These are phyloP conservation scores for Penicillium verhagenii DNA, from an alignment of 495 filamentous ascomycete species.

Conservation along the genomic window DNA sequence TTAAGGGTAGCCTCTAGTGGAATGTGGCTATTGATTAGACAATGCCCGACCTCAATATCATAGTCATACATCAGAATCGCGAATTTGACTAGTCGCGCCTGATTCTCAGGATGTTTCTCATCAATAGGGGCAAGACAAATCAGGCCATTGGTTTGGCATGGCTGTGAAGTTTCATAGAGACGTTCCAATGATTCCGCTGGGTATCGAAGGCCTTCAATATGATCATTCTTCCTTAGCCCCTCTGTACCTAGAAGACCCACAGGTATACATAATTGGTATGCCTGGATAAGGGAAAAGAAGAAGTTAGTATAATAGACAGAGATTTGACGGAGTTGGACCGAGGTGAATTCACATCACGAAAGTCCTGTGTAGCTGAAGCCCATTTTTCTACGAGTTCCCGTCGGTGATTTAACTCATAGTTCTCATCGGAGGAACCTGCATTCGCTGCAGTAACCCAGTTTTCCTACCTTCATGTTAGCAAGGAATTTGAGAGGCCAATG, in stretches of 20 bases:
- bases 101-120: constrained; percentile 2
- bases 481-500: not conserved
- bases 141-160: not conserved
- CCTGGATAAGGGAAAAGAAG: not conserved
- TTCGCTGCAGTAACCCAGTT: constrained; percentile 5
- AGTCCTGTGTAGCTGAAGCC: constrained; percentile 6
- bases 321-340: not conserved
- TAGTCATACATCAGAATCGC: constrained; percentile 2
- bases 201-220: constrained; percentile 6
- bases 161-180: constrained; percentile 1
- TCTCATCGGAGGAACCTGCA: constrained; percentile 1
- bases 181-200: constrained; percentile 6
- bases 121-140: constrained; percentile 2
- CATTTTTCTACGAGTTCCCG: constrained; percentile 4
- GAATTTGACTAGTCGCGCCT: constrained; percentile 5
- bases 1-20: constrained; percentile 1
- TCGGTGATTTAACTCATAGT: constrained; percentile 2
- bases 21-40: not conserved
- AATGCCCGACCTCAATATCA: constrained; percentile 3
- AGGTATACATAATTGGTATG: constrained; percentile 4
- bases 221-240: too few species aligned
- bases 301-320: constrained; percentile 1
- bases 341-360: constrained; percentile 3
- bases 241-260: constrained; percentile 5
- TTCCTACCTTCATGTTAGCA: not conserved